Evolutionary conservation across 2,329 filamentous ascomycete species (phyloP), one percentile per base, ranked within the genome.

Genomic region (Talaromyces sp.): DNA sequence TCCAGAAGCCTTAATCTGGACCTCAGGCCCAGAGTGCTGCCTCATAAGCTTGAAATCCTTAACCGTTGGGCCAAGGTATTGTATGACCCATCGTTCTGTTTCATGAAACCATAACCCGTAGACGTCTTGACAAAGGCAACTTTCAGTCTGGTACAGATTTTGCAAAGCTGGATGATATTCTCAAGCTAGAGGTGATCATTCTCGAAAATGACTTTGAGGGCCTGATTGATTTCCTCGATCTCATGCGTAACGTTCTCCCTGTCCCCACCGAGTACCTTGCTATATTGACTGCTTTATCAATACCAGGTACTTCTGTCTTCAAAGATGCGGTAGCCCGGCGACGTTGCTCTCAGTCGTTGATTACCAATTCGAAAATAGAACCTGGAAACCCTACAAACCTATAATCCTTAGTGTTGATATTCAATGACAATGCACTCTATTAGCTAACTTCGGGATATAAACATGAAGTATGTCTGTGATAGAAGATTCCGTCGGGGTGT

Each of bases 1-100:
- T 0, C 85, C 85, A 0, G 85, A 84, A 0, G 85, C 85, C 73
- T 88, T 88, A 64, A 88, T 80, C 72, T 84, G 82, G 0, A 87
- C 79, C 0, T 74, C 72, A 0, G 78, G 70, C 1, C 77, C 77
- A 43, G 41, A 43, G 19, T 43, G 41, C 13, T 19, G 16, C 19
- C 8, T 43, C 41, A 43, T 43, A 19, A 43, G 41, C 41, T 43
- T 43, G 41, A 43, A 16, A 43, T 43, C 41, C n/a, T 43, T 19
- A 3, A 43, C 14, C n/a, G 41, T 43, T 43, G 41, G 16, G 41
- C 41, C 41, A 11, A 43, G n/a, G 41, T 43, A 19, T 43, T 43
- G 41, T 43, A 43, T 43, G n/a, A 43, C 41, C 41, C 41, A 43
- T 43, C 41, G 41, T 16, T 43, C 41, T 19, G 41, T 43, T 19